These are phyloP conservation scores for Posidonia oceanica DNA, from an alignment of 116 monocot species.

Conservation along the genomic window DNA sequence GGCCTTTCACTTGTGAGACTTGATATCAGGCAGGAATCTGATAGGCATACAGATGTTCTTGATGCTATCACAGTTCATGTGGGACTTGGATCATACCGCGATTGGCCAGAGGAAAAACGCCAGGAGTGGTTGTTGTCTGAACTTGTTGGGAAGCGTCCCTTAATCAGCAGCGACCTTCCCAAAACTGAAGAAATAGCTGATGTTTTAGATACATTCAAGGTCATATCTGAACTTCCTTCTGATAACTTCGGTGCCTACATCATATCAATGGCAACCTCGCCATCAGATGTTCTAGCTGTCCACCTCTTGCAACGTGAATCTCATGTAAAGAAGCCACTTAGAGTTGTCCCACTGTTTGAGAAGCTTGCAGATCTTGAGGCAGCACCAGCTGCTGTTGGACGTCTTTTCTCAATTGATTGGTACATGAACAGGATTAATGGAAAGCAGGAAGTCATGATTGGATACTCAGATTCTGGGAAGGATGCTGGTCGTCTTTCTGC, in stretches of 20 bases:
- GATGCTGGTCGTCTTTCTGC: conserved; percentile 96
- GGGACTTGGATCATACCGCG: conserved; percentile 83
- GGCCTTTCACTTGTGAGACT: conserved; percentile 86
- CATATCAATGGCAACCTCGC: conserved; percentile 92
- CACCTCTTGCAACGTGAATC: conserved; percentile 82
- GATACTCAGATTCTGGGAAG: conserved; percentile 96
- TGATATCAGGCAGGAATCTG: conserved; percentile 95
- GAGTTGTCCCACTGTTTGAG: conserved; percentile 94
- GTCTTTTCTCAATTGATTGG: conserved; percentile 96
- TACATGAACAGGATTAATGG: conserved; percentile 78
- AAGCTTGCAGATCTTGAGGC: conserved; percentile 90
- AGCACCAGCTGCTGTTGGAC: conserved; percentile 78
- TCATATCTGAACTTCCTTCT: conserved; percentile 78
- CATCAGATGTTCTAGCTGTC: conserved; percentile 86
- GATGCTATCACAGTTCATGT: conserved; percentile 86
- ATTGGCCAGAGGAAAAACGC: conserved; percentile 82
- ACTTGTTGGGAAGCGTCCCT: conserved; percentile 74
- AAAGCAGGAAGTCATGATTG: conserved; percentile 98
- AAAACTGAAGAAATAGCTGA: conserved; percentile 91
- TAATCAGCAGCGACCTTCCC: conserved; percentile 78
- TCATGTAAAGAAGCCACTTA: conserved; percentile 64
- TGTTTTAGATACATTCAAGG: conserved; percentile 74
- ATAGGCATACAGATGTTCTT: conserved; percentile 85
- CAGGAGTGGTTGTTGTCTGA: conserved; percentile 93
- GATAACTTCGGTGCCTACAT: conserved; percentile 94